These are phyloP conservation scores for Metschnikowia gelsemii DNA, from an alignment of 805 yeast species.

Conservation along the genomic window DNA sequence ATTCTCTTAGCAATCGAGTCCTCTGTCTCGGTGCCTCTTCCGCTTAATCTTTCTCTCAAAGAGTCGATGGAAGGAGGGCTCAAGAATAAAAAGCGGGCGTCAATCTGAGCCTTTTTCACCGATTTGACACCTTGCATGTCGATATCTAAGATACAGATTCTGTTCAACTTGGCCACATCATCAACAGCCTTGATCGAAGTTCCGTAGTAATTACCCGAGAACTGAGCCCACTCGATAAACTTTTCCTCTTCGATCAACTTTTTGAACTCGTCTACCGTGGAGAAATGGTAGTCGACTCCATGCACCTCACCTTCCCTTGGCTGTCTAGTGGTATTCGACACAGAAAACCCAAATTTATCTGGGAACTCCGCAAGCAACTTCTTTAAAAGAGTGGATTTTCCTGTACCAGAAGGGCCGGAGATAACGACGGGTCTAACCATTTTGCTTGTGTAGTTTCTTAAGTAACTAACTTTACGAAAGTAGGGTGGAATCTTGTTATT, in stretches of 20 bases:
- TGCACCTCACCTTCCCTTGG: conserved; percentile 92
- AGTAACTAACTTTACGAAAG: neutral
- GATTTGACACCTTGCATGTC: conserved; percentile 99
- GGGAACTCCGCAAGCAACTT: conserved; percentile 89
- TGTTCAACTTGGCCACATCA: conserved; percentile 61
- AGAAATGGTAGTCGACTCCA: conserved; percentile 88
- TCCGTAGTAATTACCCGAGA: conserved; percentile 97
- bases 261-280: conserved; percentile 76
- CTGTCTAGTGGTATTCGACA: conserved; percentile 86
- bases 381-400: conserved; percentile 91
- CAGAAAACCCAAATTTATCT: conserved; percentile 86
- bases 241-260: conserved; percentile 66
- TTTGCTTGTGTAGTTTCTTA: neutral
- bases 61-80: conserved; percentile 91
- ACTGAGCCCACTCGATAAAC: conserved; percentile 97
- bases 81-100: conserved; percentile 82
- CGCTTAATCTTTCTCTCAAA: conserved; percentile 69
- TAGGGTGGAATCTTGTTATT: neutral
- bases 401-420: conserved; percentile 97
- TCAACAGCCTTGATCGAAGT: conserved; percentile 85
- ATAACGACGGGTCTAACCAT: conserved; percentile 81
- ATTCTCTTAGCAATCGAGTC: conserved; percentile 84
- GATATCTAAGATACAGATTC: conserved; percentile 88
- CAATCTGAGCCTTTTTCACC: conserved; percentile 77
- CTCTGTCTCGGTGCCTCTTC: conserved; percentile 93